Percentiles rank a stretch among this genome's conserved stretches.
Conservation (phyloP, 2,329 filamentous ascomycete species). For the Berkeleyomyces basicola region DNA sequence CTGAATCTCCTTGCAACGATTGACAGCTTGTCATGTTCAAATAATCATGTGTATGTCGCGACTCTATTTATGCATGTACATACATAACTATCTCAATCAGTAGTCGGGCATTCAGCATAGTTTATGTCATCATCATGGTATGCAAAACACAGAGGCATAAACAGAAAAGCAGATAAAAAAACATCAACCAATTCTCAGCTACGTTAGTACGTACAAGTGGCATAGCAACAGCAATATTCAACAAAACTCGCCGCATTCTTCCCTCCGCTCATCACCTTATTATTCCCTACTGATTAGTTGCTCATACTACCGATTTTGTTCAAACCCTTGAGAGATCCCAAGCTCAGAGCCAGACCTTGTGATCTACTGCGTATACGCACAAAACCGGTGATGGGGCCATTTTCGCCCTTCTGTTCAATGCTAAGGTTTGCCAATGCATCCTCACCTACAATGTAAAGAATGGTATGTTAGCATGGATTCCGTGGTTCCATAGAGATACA, state of each 20-base stretch:
- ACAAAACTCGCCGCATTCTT: neutral
- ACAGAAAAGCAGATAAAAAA: constrained; percentile 10
- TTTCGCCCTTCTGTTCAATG: constrained; percentile 92
- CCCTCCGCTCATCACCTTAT: neutral
- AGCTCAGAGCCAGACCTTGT: constrained; percentile 81
- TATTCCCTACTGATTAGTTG: neutral
- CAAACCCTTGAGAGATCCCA: constrained; percentile 86
- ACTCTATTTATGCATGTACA: neutral
- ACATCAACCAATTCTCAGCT: neutral
- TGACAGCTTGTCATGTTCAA: no score
- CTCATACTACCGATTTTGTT: constrained; percentile 53
- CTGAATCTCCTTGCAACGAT: no score
- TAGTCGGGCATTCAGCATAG: no score
- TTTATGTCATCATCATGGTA: neutral
- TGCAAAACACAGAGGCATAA: constrained; percentile 5
- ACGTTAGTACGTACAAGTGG: neutral
- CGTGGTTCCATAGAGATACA: neutral
- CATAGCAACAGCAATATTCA: neutral
- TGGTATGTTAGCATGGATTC: neutral
- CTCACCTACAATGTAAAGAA: constrained; percentile 48
- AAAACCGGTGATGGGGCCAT: constrained; percentile 91
- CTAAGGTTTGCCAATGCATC: constrained; percentile 93
- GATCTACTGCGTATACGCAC: constrained; percentile 95
- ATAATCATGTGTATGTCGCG: no score
- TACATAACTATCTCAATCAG: neutral